Base-by-base conservation (phyloP, 106 monocot species). In the Allium sativum region DNA sequence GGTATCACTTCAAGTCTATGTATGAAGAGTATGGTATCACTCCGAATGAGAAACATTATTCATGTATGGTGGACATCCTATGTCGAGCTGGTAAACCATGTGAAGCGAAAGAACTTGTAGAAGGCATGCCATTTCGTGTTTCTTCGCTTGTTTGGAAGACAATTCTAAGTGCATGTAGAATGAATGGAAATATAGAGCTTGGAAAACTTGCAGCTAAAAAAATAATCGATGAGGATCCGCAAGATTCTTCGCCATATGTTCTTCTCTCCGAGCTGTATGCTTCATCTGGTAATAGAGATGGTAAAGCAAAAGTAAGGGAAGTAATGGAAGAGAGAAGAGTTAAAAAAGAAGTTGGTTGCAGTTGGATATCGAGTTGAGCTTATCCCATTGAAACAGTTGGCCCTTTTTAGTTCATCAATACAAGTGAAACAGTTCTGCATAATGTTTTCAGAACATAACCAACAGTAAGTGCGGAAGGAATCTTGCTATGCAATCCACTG, bases 101-200 rank as follows among this genome's bases (percentile, higher is more conserved):
- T 47, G 78, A 78, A 59, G 73, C 78, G 8, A 73, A 69, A 45
- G 56, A 53, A 52, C 47, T 78, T 57, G 68, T 69, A 16, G 69
- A 69, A 51, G 60, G 58, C 43, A 78, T 65, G 53, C 58, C 52
- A 10, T 21, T 45, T 44, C 31, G 42, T 44, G 58, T 18, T 48
- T 73, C 65, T 60, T 60, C 68, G 7, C 21, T 65, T 16, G 73
- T 74, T 55, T 79, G 73, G 78, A 57, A 41, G 54, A 65, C 40
- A 47, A n/a, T 79, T 51, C 53, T 79, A 53, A 66, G 73, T 65
- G 69, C 65, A 22, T 79, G 78, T 53, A 69, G 73, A 73, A 59
- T 20, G 53, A 65, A 69, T 48, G 78, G 65, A 55, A 48, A 79
- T 69, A 20, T 61, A 18, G 64, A 70, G 59, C 73, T 79, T 48